Base-by-base conservation (phyloP, 2,329 filamentous ascomycete species). In the Xenoacremonium recifei region DNA sequence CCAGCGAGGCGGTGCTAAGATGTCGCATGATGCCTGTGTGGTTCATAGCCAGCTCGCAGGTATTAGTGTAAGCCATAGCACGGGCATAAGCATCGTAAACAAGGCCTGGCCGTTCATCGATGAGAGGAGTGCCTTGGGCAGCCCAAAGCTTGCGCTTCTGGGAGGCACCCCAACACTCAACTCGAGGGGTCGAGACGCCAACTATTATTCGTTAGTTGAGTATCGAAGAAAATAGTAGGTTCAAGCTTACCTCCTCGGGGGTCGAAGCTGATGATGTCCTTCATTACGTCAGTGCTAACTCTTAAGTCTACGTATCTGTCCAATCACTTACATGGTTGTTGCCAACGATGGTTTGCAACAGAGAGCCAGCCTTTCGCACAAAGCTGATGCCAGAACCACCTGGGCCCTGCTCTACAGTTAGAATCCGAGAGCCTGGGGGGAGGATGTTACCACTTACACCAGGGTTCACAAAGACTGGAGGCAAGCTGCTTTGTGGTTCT, bases 231-330 rank as follows among this genome's bases (percentile, higher is more conserved):
- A 19, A 16, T n/a, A 9, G 21, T 16, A 4, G 11, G 2, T 16
- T 2, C 21, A 7, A n/a, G 51, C 60, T 50, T 43, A 63, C 68
- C 59, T 16, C 75, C 75, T 17, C 75, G 66, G 2, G 74, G 73
- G 37, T 79, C 74, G 39, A 73, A 77, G 31, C 69, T 68, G 42
- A 79, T 66, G 2, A 79, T 63, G 35, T 79, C 74, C 61, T 69
- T n/a, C 10, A 20, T 9, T 13, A 4, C 12, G 30, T 43, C 21
- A 4, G 10, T 35, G 29, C 29, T 32, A 9, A 16, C 43, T 16
- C 34, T 12, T 18, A 11, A 16, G 3, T 5, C n/a, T 10, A 2
- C n/a, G 12, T n/a, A 4, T 16, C 6, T 5, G n/a, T n/a, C n/a
- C 32, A 16, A 32, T 15, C 7, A 57, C 64, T 55, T 38, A 70